Evolutionary conservation across 495 filamentous ascomycete species (phyloP).

Genomic region (Trichoderma orchidacearum): DNA sequence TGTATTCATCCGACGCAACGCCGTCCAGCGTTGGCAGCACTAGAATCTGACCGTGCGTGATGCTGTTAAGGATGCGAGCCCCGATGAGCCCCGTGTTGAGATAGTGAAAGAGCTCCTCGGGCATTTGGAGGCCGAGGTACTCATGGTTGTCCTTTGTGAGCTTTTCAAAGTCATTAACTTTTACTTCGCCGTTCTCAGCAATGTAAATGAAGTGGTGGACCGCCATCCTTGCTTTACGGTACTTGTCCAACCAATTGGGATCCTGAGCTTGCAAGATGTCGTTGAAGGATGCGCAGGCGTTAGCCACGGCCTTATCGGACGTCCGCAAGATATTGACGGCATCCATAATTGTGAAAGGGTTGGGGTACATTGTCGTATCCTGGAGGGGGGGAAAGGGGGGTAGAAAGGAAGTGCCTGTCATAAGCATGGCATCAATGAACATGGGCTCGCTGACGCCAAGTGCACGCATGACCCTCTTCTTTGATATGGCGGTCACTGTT

Average conservation of each 20-base stretch:
- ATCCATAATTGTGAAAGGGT: constrained; percentile 45
- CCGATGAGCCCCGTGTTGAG: constrained; percentile 71
- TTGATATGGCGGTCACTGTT: constrained; percentile 57
- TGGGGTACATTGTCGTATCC: constrained; percentile 30
- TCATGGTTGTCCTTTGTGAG: constrained; percentile 73
- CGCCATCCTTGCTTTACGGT: constrained; percentile 66
- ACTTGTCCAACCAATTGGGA: constrained; percentile 70
- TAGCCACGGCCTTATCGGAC: constrained; percentile 44
- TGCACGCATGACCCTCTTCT: constrained; percentile 52
- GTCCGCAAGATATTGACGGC: constrained; percentile 59
- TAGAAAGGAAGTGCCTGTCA: constrained; percentile 72
- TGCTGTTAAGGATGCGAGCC: constrained; percentile 64
- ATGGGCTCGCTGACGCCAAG: constrained; percentile 55
- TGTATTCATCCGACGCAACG: constrained; percentile 68
- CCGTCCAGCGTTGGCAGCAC: constrained; percentile 70
- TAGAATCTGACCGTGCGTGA: constrained; percentile 61
- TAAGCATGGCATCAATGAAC: constrained; percentile 72
- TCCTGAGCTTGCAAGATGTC: constrained; percentile 56
- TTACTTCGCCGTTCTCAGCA: constrained; percentile 58
- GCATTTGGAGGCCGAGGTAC: constrained; percentile 77
- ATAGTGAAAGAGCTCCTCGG: constrained; percentile 87
- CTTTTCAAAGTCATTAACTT: constrained; percentile 51
- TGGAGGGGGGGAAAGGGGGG: constrained; percentile 63
- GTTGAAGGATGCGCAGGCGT: constrained; percentile 53
- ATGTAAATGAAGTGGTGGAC: constrained; percentile 81